Percentiles rank a stretch among this genome's conserved stretches.
phyloP scores from a whole-genome alignment of 2,329 filamentous ascomycete species.

The Coleophoma eucalyptorum region DNA sequence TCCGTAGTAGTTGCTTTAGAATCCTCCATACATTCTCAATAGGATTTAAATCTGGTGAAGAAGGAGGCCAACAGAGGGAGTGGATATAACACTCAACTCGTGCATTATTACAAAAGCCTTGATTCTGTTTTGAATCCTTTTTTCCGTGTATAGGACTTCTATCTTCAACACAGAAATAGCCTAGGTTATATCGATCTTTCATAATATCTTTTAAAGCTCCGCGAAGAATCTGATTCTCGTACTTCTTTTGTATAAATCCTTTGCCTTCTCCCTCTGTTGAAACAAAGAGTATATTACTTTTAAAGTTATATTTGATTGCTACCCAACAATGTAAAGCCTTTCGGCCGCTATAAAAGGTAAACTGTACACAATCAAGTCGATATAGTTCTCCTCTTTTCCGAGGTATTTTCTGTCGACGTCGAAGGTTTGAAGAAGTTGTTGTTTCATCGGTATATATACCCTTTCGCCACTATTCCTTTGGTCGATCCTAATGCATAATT shows the following conservation, averaged over 20 bases:
- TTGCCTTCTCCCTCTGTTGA: constrained; percentile 11
- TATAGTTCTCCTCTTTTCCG: background rate
- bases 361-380: background rate
- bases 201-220: constrained; percentile 5
- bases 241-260: constrained; percentile 13
- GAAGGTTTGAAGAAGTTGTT: background rate
- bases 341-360: constrained; percentile 3
- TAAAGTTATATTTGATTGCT: constrained; percentile 12
- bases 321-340: constrained; percentile 4
- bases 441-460: background rate
- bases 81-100: constrained; percentile 8
- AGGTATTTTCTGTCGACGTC: background rate
- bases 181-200: background rate
- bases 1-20: constrained; percentile 8
- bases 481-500: background rate
- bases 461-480: background rate
- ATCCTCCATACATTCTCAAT: constrained; percentile 11
- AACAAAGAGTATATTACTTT: constrained; percentile 7
- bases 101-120: constrained; percentile 8
- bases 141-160: constrained; percentile 7
- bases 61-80: constrained; percentile 5
- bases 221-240: constrained; percentile 7
- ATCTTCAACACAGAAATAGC: constrained; percentile 9
- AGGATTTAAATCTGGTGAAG: constrained; percentile 4
- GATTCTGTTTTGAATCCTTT: constrained; percentile 9